Percentiles rank a stretch among this genome's conserved stretches.
phyloP scores from a whole-genome alignment of 352 stramenopile species.

The Phytophthora uliginosa region DNA sequence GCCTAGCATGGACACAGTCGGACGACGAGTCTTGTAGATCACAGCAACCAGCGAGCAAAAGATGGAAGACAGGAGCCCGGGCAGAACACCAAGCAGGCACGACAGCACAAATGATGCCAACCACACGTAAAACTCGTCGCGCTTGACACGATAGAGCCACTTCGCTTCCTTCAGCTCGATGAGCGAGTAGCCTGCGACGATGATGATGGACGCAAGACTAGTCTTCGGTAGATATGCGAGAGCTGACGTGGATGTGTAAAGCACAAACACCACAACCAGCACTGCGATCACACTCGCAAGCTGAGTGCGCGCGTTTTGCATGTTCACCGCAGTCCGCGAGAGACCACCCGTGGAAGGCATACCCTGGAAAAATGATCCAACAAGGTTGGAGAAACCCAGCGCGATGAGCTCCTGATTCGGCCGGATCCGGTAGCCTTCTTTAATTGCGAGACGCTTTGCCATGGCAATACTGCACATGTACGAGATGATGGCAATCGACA shows the following conservation, averaged over 20 bases:
- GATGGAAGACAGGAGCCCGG: slow-evolving; percentile 61
- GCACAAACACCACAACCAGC: slow-evolving; percentile 88
- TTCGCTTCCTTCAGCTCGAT: slow-evolving; percentile 91
- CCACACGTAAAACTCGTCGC: slow-evolving; percentile 78
- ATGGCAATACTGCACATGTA: slow-evolving; percentile 95
- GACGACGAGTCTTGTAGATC: slow-evolving; percentile 74
- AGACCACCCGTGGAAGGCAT: slow-evolving; percentile 94
- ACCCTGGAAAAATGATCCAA: slow-evolving; percentile 88
- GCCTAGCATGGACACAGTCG: slow-evolving; percentile 54
- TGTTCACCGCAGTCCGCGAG: slow-evolving; percentile 93
- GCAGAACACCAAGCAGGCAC: slow-evolving; percentile 56
- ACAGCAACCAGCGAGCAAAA: slow-evolving; percentile 69
- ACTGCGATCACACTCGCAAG: slow-evolving; percentile 92
- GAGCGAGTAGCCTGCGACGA: slow-evolving; percentile 89
- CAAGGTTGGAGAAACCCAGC: slow-evolving; percentile 92
- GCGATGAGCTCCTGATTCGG: slow-evolving; percentile 93
- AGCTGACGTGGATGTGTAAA: slow-evolving; percentile 89
- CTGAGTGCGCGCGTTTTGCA: slow-evolving; percentile 88
- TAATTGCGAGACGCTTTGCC: slow-evolving; percentile 85
- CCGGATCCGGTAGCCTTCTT: slow-evolving; percentile 84
- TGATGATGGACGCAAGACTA: slow-evolving; percentile 91
- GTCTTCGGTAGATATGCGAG: slow-evolving; percentile 93
- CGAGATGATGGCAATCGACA: slow-evolving; percentile 90
- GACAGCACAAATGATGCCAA: slow-evolving; percentile 57
- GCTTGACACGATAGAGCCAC: slow-evolving; percentile 76